Conservation (phyloP, 2,329 filamentous ascomycete species). For the Cordyceps cateniannulata region DNA sequence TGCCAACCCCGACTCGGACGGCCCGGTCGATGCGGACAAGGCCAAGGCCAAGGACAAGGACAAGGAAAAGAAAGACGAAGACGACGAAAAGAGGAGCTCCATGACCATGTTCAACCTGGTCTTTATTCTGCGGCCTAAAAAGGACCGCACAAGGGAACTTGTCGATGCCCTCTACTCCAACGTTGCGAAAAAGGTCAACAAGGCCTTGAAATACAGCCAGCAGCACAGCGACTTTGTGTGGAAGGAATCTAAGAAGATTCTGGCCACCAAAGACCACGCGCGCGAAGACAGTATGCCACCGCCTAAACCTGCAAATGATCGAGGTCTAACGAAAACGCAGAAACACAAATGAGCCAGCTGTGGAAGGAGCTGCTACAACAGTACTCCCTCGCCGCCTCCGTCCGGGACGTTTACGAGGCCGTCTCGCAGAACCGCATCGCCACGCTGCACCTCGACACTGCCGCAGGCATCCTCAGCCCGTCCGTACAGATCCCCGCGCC, state of each 20-base stretch:
- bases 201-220: conserved; percentile 88
- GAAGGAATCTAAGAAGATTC: conserved; percentile 79
- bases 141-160: conserved; percentile 68
- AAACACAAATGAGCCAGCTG: conserved; percentile 54
- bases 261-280: conserved; percentile 74
- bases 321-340: conserved; percentile 24
- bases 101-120: conserved; percentile 99
- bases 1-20: not conserved
- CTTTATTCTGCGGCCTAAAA: conserved; percentile 78
- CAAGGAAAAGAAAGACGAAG: conserved; percentile 36
- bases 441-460: conserved; percentile 66
- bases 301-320: not conserved
- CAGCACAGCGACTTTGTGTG: conserved; percentile 85
- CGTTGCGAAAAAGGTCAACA: conserved; percentile 86
- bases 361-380: conserved; percentile 65
- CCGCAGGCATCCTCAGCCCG: conserved; percentile 50
- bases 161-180: conserved; percentile 76
- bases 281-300: conserved; percentile 55
- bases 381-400: conserved; percentile 75
- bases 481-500: conserved; percentile 60
- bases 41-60: conserved; percentile 21
- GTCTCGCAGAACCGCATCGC: conserved; percentile 83
- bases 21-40: conserved; percentile 21
- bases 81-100: conserved; percentile 56
- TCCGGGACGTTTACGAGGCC: conserved; percentile 74